Base-by-base conservation (phyloP, 2,329 filamentous ascomycete species). In the Juglanconis sp. region DNA sequence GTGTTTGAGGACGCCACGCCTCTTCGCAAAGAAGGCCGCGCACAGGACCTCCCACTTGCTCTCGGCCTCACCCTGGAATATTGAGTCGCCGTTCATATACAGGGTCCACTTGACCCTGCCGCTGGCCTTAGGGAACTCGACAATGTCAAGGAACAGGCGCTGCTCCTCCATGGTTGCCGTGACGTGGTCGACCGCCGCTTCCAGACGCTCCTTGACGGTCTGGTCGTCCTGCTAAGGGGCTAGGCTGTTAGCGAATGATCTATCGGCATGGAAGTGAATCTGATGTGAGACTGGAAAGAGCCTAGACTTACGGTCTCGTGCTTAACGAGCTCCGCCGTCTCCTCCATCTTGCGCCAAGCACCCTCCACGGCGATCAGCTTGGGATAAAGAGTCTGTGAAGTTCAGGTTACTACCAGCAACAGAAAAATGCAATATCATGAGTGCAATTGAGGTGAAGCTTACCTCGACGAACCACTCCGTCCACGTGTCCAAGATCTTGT, bases 311-410 rank as follows among this genome's bases (percentile, higher is more conserved):
- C 5, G 4, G 11, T 11, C 11, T 38, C 11, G 3, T 10, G 46
- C 52, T 17, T 13, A 7, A 5, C 5, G 17, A 36, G 49, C 32
- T 46, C 30, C 30, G 47, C 47, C 48, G 52, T 40, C 13, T 11
- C 53, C 38, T 56, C 52, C 36, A 54, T 46, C 38, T 34, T 40
- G 34, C 53, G 31, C 36, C 58, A 60, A 13, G 30, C 58, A 15
- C 38, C 15, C 6, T 44, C 53, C 32, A 57, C 38, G 6, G 58
- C 58, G 7, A 42, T 10, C 4, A 57, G 44, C 49, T 53, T 61
- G 34, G 38, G 48, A 13, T 48, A 52, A 11, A 57, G 49, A 24
- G 34, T 52, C 49, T 52, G 49, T 38, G 7, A 13, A 44, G 10
- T 24, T 24, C 24, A 24, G 24, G 24, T 7, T 5, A 44, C 5